Evolutionary conservation across 371 early-diverging fungal species (phyloP), one percentile per base, ranked within the genome.

Genomic region (Syncephalastrum monosporum): DNA sequence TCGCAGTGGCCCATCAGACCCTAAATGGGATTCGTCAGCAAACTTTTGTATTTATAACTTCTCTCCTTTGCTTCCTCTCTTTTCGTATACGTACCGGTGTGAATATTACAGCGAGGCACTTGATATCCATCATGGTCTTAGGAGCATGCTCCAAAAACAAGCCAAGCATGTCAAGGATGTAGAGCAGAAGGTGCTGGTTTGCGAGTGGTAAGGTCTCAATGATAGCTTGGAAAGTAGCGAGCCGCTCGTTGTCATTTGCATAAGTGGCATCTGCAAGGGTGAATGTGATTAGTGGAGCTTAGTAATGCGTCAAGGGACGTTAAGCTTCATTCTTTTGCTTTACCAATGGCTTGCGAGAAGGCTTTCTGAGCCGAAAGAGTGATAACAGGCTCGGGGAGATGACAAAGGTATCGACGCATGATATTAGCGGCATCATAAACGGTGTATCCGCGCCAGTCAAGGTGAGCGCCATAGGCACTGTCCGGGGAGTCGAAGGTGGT

Each of bases 401-500:
- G 60, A 33, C 74, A 81, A 29, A 84, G 71, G 56, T 76, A 84
- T 41, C 82, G 69, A 19, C 77, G 73, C 43, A 82, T 59, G 33
- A 82, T 67, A 55, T 69, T 77, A n/a, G 84, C 82, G 12, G 81
- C 81, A 65, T 84, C 84, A 53, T 79, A 77, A 5, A 79, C 74
- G 4, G 79, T 74, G 63, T 71, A 83, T 15, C 71, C 75, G 15
- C 71, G 54, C 79, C 81, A 82, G 44, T 74, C 75, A 14, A 79
- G 55, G 29, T 71, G 71, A 8, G 69, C 62, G n/a, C 82, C 81
- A 57, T 79, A 82, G 8, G 49, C 49, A 4, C 62, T 60, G 21
- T 77, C 80, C 19, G 77, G 71, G 4, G 73, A 67, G 57, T 82
- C 82, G 61, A 84, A 84, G 27, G 79, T 60, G 8, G 64, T 53